Evolutionary conservation across 2,329 filamentous ascomycete genomes (phyloP).

Genomic region (Xylaria digitata): DNA sequence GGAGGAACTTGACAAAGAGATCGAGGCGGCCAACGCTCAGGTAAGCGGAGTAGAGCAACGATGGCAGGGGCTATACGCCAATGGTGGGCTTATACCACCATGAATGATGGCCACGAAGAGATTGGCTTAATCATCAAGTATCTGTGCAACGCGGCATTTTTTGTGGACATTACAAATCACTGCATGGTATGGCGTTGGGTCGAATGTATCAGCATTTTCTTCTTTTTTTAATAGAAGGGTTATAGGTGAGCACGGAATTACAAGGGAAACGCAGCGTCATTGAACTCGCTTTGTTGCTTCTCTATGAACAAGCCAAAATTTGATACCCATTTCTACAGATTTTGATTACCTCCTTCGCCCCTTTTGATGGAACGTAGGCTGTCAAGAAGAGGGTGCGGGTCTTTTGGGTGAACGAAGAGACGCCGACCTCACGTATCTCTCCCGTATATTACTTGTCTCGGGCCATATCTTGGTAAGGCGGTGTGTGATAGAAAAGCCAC

Average conservation of each 20-base stretch:
- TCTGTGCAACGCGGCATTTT: not conserved
- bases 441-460: slow-evolving; percentile 42
- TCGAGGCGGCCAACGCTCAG: slow-evolving; percentile 72
- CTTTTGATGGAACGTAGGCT: slow-evolving; percentile 7
- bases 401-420: slow-evolving; percentile 45
- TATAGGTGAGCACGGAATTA: slow-evolving; percentile 12
- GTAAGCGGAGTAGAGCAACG: slow-evolving; percentile 73
- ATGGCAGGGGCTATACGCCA: slow-evolving; percentile 65
- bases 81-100: slow-evolving; percentile 37
- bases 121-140: not conserved
- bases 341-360: not conserved
- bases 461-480: slow-evolving; percentile 45
- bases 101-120: slow-evolving; percentile 14
- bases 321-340: slow-evolving; percentile 8
- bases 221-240: not conserved
- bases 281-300: slow-evolving; percentile 1
- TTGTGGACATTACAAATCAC: slow-evolving; percentile 5
- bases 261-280: slow-evolving; percentile 9
- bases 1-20: slow-evolving; percentile 84
- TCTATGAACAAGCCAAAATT: slow-evolving; percentile 8
- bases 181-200: slow-evolving; percentile 48
- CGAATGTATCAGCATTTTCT: slow-evolving; percentile 8
- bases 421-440: slow-evolving; percentile 46
- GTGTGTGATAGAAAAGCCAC: slow-evolving; percentile 24
- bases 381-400: slow-evolving; percentile 27